Conservation (phyloP, 768 basidiomycete genomes). For the Phylloporus sp. region DNA sequence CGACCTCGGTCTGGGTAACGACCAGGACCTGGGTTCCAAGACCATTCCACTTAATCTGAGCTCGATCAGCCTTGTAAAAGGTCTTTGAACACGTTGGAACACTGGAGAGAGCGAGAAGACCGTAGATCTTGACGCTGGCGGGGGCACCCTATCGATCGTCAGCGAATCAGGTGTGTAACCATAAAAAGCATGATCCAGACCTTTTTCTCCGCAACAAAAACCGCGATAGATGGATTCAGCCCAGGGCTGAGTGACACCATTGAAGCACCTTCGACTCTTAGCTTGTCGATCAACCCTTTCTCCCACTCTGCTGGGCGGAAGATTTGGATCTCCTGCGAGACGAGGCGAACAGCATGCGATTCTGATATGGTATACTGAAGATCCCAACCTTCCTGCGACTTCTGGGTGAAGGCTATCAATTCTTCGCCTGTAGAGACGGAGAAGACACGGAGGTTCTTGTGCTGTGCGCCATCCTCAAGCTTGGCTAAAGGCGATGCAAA, state of each 20-base stretch:
- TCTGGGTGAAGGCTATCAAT: conserved; percentile 83
- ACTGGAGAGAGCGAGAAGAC: conserved; percentile 55
- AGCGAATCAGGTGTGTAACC: background rate
- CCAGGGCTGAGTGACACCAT: conserved; percentile 77
- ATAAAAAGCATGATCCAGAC: conserved; percentile 31
- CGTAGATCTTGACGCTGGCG: conserved; percentile 81
- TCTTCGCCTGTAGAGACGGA: conserved; percentile 83
- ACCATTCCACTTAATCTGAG: conserved; percentile 94
- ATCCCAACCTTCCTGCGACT: conserved; percentile 88
- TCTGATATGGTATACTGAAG: conserved; percentile 90
- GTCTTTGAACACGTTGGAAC: conserved; percentile 84
- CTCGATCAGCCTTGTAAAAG: conserved; percentile 94
- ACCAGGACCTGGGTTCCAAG: conserved; percentile 90
- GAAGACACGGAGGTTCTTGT: conserved; percentile 94
- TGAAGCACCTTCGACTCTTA: conserved; percentile 81
- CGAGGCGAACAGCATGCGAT: conserved; percentile 78
- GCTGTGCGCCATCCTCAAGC: conserved; percentile 84
- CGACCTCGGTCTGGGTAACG: conserved; percentile 93
- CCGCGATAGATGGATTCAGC: conserved; percentile 81
- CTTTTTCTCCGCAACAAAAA: conserved; percentile 95
- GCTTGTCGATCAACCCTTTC: conserved; percentile 75
- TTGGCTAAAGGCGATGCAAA: conserved; percentile 47
- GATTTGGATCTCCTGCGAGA: conserved; percentile 78
- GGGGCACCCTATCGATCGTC: conserved; percentile 64
- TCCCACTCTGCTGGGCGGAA: conserved; percentile 78